phyloP scores from a whole-genome alignment of 495 filamentous ascomycete species.

The Penicillium subrubescens region DNA sequence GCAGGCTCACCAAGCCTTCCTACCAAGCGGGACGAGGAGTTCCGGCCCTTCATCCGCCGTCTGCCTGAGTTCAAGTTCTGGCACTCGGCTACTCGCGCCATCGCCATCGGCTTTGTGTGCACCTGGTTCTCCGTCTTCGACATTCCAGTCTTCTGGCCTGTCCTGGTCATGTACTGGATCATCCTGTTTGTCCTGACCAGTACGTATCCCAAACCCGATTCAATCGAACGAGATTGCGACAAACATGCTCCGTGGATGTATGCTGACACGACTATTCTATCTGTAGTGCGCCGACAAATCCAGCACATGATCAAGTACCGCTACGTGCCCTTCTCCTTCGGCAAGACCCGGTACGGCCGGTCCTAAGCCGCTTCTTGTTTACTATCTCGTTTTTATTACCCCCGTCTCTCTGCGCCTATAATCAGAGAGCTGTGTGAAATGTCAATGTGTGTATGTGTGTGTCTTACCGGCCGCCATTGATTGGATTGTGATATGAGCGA shows the following conservation, averaged over 20 bases:
- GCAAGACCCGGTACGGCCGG: constrained; percentile 77
- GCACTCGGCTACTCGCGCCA: constrained; percentile 88
- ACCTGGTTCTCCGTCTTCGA: constrained; percentile 93
- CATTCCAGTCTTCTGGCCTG: constrained; percentile 98
- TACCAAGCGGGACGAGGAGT: constrained; percentile 94
- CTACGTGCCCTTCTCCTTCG: constrained; percentile 93
- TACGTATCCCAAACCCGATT: constrained; percentile 49
- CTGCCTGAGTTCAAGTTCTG: constrained; percentile 99
- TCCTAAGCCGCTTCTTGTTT: constrained; percentile 29
- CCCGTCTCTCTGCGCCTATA: constrained; percentile 19
- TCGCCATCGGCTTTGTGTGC: constrained; percentile 81
- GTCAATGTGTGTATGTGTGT: constrained; percentile 22
- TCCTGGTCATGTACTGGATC: constrained; percentile 97
- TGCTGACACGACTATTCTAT: neutral
- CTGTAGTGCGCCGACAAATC: constrained; percentile 93
- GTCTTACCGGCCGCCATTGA: constrained; percentile 15
- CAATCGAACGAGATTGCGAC: neutral
- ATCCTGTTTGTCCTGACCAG: constrained; percentile 94
- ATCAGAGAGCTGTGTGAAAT: constrained; percentile 17
- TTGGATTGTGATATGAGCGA: constrained; percentile 22
- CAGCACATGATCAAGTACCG: constrained; percentile 99
- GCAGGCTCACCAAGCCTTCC: constrained; percentile 68
- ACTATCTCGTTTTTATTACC: constrained; percentile 4
- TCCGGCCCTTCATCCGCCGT: constrained; percentile 92
- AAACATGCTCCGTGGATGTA: neutral